Evolutionary conservation across 73 alveolate species (phyloP).

Genomic region (Durusdinium trenchii): DNA sequence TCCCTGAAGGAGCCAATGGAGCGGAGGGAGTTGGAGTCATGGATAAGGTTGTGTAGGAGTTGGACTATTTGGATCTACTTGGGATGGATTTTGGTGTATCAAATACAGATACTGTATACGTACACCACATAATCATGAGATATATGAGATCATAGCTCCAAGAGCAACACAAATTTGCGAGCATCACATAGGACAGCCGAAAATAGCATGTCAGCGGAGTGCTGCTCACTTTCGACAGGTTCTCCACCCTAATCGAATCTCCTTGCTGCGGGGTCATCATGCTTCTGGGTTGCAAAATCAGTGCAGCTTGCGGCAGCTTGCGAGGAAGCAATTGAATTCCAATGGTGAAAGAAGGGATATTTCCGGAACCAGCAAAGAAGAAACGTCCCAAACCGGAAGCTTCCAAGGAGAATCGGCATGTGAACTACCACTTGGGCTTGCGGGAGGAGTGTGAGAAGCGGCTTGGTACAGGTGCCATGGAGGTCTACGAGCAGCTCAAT

Average conservation of each 20-base stretch:
- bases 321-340: neutral
- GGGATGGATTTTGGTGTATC: too few relatives aligned
- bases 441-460: constrained; percentile 64
- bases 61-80: too few relatives aligned
- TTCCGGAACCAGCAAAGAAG: neutral
- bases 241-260: constrained; percentile 1
- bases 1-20: constrained; percentile 56
- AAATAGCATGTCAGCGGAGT: neutral
- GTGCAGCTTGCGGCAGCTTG: too few relatives aligned
- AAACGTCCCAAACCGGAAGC: neutral
- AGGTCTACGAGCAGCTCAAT: constrained; percentile 74
- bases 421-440: constrained; percentile 68
- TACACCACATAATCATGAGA: too few relatives aligned
- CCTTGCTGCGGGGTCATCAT: constrained; percentile 55
- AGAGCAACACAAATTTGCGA: too few relatives aligned
- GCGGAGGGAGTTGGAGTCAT: neutral
- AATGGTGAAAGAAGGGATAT: neutral
- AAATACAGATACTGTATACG: too few relatives aligned
- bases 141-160: too few relatives aligned
- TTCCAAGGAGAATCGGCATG: constrained; percentile 61
- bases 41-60: neutral
- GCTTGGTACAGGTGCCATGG: constrained; percentile 15
- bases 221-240: constrained; percentile 20
- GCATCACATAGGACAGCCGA: neutral
- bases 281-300: constrained; percentile 1